Evolutionary conservation across 73 alveolate species (phyloP).

Genomic region (Symbiodinium pilosum): DNA sequence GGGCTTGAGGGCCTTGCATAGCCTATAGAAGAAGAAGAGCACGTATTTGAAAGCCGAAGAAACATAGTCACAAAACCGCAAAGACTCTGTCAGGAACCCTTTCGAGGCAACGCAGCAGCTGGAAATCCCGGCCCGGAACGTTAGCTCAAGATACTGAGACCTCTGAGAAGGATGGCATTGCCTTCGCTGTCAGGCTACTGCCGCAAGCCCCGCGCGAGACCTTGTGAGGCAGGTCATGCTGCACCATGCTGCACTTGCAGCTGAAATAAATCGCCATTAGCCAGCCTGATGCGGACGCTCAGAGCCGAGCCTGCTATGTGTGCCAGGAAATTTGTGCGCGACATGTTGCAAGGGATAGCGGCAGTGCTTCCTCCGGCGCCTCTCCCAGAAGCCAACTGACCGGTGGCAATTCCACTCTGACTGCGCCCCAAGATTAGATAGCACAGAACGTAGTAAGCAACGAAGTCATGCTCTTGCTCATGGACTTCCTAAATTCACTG

Average conservation of each 20-base stretch:
- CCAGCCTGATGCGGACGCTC: background rate
- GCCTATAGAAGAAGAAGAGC: too few species aligned
- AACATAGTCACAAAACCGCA: too few species aligned
- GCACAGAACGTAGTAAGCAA: background rate
- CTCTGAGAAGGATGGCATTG: background rate
- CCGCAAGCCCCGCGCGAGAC: constrained; percentile 68
- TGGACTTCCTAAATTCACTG: background rate
- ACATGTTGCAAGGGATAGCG: constrained; percentile 69
- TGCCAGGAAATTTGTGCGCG: constrained; percentile 74
- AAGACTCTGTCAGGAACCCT: background rate
- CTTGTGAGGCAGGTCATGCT: constrained; percentile 26
- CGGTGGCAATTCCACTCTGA: too few species aligned
- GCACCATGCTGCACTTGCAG: background rate
- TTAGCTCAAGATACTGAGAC: background rate
- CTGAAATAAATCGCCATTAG: too few species aligned
- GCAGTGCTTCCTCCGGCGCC: constrained; percentile 20
- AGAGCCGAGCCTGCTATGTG: background rate
- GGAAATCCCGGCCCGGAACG: background rate
- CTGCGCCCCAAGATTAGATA: too few species aligned
- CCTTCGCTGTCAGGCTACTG: background rate
- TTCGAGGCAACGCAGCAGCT: constrained; percentile 4
- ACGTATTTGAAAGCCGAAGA: too few species aligned
- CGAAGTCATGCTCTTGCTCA: background rate
- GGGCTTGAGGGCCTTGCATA: too few species aligned
- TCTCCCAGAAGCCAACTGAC: background rate